These are phyloP conservation scores for Dipteronia sinensis DNA, from an alignment of 345 rosid genomes.

Conservation along the genomic window DNA sequence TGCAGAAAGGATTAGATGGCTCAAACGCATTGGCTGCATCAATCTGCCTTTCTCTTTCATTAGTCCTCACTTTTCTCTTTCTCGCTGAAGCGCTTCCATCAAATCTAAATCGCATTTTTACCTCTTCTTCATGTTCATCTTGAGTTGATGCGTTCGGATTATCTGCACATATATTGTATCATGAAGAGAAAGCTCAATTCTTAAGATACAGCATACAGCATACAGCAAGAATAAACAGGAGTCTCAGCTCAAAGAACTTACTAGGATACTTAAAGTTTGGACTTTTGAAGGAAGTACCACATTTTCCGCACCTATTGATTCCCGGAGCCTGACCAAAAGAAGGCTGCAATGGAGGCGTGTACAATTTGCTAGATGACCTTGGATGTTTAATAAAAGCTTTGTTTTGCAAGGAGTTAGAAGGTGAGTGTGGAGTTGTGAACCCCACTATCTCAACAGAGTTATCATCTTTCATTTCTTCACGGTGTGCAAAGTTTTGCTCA, in stretches of 20 bases:
- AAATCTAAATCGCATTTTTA: constrained; percentile 20
- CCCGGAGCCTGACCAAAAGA: neutral
- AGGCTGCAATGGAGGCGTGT: neutral
- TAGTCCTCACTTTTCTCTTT: constrained; percentile 44
- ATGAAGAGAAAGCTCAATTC: constrained; percentile 17
- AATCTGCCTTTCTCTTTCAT: constrained; percentile 36
- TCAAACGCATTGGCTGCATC: constrained; percentile 34
- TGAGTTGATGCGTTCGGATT: constrained; percentile 39
- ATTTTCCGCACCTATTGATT: neutral
- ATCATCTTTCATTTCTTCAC: constrained; percentile 1
- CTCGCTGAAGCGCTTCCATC: constrained; percentile 68
- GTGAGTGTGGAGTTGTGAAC: neutral
- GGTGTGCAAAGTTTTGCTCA: too few species aligned
- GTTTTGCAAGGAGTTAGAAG: neutral
- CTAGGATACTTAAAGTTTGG: constrained; percentile 37
- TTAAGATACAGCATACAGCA: neutral
- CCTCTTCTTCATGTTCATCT: constrained; percentile 33
- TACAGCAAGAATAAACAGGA: neutral
- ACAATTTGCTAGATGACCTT: neutral
- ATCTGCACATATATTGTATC: constrained; percentile 32
- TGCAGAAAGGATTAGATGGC: constrained; percentile 43
- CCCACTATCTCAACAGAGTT: constrained; percentile 24
- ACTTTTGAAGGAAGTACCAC: neutral
- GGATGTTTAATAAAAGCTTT: neutral
- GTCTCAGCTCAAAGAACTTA: constrained; percentile 33